phyloP scores from a whole-genome alignment of 1,139 yeast species.

The Geotrichum siamense region DNA sequence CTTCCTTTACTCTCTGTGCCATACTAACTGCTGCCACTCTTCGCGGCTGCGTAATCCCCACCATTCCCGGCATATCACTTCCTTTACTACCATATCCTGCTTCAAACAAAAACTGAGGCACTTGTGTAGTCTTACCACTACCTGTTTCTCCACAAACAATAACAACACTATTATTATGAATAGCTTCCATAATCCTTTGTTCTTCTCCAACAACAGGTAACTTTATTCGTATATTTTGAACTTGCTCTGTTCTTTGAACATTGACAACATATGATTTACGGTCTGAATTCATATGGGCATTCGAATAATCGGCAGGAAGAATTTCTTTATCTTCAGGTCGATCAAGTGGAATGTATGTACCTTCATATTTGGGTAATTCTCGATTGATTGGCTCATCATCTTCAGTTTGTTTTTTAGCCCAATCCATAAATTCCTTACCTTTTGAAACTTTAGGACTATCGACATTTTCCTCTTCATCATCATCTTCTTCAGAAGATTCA shows the following conservation, averaged over 20 bases:
- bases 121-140: constrained; percentile 96
- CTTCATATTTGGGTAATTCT: constrained; percentile 30
- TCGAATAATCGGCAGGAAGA: constrained; percentile 45
- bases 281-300: constrained; percentile 23
- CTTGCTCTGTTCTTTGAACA: constrained; percentile 55
- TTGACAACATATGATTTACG: constrained; percentile 64
- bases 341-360: constrained; percentile 32
- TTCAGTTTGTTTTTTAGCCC: constrained; percentile 42
- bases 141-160: constrained; percentile 98
- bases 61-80: constrained; percentile 78
- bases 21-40: constrained; percentile 98
- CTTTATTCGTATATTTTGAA: constrained; percentile 59
- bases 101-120: constrained; percentile 87
- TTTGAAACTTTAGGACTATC: constrained; percentile 28
- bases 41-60: constrained; percentile 95
- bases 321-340: constrained; percentile 34
- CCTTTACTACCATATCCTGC: constrained; percentile 71
- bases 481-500: constrained; percentile 21
- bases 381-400: constrained; percentile 24
- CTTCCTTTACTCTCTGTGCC: constrained; percentile 83
- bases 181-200: constrained; percentile 90
- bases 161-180: constrained; percentile 84
- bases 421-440: constrained; percentile 45
- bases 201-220: constrained; percentile 91
- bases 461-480: constrained; percentile 21